Percentiles rank a stretch among this genome's conserved stretches.
Conservation (phyloP, 176 grass and related monocot genomes). For the Ensete ventricosum region DNA sequence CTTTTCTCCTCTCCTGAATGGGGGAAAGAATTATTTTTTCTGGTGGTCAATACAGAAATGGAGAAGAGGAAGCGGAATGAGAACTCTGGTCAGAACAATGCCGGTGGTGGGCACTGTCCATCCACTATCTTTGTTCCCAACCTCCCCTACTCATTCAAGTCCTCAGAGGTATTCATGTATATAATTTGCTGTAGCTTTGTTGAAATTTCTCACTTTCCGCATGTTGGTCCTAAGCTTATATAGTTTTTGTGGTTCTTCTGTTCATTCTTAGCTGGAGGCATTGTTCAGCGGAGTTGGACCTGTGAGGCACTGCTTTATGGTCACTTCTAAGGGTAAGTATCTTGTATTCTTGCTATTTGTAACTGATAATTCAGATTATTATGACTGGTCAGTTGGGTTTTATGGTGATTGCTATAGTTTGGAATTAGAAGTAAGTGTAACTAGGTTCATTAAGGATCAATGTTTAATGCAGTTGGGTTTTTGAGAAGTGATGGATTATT, state of each 20-base stretch:
- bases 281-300: constrained; percentile 84
- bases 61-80: constrained; percentile 62
- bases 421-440: neutral
- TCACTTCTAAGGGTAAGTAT: constrained; percentile 50
- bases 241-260: neutral
- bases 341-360: neutral
- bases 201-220: neutral
- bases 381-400: neutral
- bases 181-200: neutral
- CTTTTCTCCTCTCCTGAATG: neutral
- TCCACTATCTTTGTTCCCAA: constrained; percentile 90
- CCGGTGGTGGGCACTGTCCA: constrained; percentile 35
- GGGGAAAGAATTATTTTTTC: neutral
- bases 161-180: constrained; percentile 38
- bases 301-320: constrained; percentile 85
- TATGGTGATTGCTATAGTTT: neutral
- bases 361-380: neutral
- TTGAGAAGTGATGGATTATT: neutral
- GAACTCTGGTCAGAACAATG: constrained; percentile 5
- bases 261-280: constrained; percentile 47
- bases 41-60: constrained; percentile 23
- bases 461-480: neutral
- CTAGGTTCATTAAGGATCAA: neutral
- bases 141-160: constrained; percentile 75
- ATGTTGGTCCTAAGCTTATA: neutral